Evolutionary conservation across 2,329 filamentous ascomycete genomes (phyloP).

Genomic region (Colletotrichum sp.): DNA sequence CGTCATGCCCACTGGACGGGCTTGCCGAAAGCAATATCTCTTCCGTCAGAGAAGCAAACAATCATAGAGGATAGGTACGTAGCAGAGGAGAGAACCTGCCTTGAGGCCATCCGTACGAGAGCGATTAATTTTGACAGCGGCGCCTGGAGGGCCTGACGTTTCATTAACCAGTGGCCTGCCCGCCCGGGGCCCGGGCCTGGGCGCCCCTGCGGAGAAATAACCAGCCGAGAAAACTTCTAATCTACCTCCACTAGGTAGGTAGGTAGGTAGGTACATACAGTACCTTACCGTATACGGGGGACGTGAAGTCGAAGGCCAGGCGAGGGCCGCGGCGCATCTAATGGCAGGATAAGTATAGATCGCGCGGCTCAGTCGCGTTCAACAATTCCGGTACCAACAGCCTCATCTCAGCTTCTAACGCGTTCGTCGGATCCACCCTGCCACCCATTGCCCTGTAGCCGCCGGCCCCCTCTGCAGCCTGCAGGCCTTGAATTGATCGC

Average conservation of each 20-base stretch:
- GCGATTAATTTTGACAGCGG: background rate
- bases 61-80: background rate
- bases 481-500: background rate
- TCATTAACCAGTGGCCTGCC: background rate
- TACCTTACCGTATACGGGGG: too few relatives aligned
- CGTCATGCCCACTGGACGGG: background rate
- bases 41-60: background rate
- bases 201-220: background rate
- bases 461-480: background rate
- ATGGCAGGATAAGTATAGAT: background rate
- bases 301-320: background rate
- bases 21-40: background rate
- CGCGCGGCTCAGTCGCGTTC: background rate
- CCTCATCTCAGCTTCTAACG: background rate
- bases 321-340: background rate
- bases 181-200: too few relatives aligned
- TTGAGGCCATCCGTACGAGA: background rate
- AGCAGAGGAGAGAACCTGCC: background rate
- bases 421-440: background rate
- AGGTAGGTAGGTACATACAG: too few relatives aligned
- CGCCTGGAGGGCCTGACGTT: background rate
- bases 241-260: too few relatives aligned
- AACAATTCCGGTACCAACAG: background rate
- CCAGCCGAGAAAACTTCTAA: background rate
- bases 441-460: background rate